These are phyloP conservation scores for Starmerella asiatica DNA, from an alignment of 805 yeast genomes.

Conservation along the genomic window DNA sequence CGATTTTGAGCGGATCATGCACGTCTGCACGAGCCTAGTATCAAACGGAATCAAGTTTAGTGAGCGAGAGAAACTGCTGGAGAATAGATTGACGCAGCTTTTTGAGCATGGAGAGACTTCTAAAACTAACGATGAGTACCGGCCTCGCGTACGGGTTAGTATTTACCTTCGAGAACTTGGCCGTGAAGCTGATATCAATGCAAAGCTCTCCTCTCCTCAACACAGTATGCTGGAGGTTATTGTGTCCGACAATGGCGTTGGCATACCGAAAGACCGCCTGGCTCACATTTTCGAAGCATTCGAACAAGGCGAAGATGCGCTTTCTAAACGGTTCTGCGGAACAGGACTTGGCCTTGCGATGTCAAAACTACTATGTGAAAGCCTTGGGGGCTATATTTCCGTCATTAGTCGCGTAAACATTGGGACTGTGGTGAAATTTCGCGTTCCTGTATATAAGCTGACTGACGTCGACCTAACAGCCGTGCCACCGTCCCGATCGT, in stretches of 20 bases:
- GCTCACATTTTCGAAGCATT: conserved; percentile 86
- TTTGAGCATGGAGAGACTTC: no score
- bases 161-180: not conserved
- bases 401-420: conserved; percentile 20
- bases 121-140: not conserved
- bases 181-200: not conserved
- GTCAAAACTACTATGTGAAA: conserved; percentile 73
- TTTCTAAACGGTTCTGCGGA: conserved; percentile 84
- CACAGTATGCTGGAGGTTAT: conserved; percentile 39
- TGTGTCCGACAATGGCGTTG: conserved; percentile 85
- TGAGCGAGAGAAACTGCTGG: conserved; percentile 34
- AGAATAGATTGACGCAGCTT: no score
- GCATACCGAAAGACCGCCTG: conserved; percentile 68
- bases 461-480: not conserved
- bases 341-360: conserved; percentile 86
- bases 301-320: conserved; percentile 90
- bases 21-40: conserved; percentile 78
- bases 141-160: not conserved
- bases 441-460: conserved; percentile 13
- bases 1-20: conserved; percentile 78
- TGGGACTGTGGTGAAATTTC: conserved; percentile 15
- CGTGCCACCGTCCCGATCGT: not conserved
- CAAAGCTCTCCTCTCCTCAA: not conserved
- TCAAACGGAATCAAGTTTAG: conserved; percentile 87
- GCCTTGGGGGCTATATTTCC: conserved; percentile 74